These are phyloP conservation scores for Penicillium canescens DNA, from an alignment of 495 filamentous ascomycete genomes.

Conservation along the genomic window DNA sequence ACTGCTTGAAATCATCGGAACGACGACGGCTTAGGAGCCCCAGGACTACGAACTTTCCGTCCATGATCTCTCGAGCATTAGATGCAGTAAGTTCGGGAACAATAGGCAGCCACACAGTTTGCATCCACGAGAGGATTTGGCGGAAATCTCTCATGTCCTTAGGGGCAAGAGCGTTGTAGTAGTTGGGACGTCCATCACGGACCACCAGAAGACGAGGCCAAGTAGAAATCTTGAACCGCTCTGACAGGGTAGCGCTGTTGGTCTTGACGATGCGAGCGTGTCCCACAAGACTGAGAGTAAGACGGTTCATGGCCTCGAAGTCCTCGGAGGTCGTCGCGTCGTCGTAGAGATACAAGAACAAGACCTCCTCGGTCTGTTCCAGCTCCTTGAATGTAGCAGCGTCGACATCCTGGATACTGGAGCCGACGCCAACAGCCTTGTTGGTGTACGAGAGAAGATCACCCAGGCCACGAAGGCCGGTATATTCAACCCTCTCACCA, in stretches of 20 bases:
- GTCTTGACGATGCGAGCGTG: slow-evolving; percentile 92
- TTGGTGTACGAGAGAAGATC: slow-evolving; percentile 85
- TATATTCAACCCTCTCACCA: slow-evolving; percentile 88
- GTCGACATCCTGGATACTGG: slow-evolving; percentile 78
- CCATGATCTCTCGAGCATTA: slow-evolving; percentile 93
- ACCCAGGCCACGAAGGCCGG: slow-evolving; percentile 87
- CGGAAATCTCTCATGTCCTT: slow-evolving; percentile 86
- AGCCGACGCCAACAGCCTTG: slow-evolving; percentile 78
- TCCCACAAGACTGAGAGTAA: slow-evolving; percentile 84
- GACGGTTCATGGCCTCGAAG: slow-evolving; percentile 81
- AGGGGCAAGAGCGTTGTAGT: slow-evolving; percentile 81
- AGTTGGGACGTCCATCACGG: slow-evolving; percentile 82
- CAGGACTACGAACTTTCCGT: slow-evolving; percentile 87
- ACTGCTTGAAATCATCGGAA: slow-evolving; percentile 71
- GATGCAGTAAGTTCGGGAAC: slow-evolving; percentile 90
- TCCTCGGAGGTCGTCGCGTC: slow-evolving; percentile 90
- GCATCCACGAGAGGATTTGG: slow-evolving; percentile 88
- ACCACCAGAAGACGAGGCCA: slow-evolving; percentile 92
- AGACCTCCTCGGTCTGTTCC: slow-evolving; percentile 90
- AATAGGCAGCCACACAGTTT: slow-evolving; percentile 93
- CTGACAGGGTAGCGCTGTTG: slow-evolving; percentile 65
- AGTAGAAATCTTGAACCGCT: slow-evolving; percentile 89
- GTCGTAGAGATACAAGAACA: slow-evolving; percentile 97
- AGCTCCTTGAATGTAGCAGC: slow-evolving; percentile 73
- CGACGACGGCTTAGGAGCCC: slow-evolving; percentile 82